Conservation (phyloP, 1,139 yeast genomes). For the Candida sanyaensis region DNA sequence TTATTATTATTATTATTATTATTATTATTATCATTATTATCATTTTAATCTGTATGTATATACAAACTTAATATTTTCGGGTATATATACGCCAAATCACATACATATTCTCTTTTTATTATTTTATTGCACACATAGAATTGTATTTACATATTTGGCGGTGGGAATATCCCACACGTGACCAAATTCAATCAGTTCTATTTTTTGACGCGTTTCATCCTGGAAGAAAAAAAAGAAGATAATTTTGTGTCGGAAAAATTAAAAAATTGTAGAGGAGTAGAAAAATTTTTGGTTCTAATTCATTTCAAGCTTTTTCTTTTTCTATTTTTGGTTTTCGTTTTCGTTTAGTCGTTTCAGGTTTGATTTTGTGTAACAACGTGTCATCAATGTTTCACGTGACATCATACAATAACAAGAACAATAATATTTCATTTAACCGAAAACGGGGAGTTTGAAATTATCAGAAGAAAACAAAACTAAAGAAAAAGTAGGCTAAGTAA, state of each 20-base stretch:
- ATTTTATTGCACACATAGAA: too few species aligned
- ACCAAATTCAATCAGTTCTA: background rate
- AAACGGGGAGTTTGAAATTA: too few species aligned
- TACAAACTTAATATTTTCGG: background rate
- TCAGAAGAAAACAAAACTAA: too few species aligned
- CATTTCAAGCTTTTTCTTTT: background rate
- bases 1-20: background rate
- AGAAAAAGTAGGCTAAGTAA: too few species aligned
- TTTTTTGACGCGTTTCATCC: background rate
- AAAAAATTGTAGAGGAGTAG: too few species aligned
- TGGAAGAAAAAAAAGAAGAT: background rate
- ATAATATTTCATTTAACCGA: too few species aligned
- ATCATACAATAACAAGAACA: too few species aligned
- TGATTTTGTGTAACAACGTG: background rate
- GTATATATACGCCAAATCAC: background rate
- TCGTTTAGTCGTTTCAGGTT: conserved; percentile 1
- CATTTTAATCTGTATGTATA: conserved; percentile 1
- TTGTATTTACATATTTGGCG: too few species aligned
- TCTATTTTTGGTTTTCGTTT: background rate
- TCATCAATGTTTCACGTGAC: background rate
- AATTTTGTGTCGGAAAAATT: background rate
- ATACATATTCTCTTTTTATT: too few species aligned
- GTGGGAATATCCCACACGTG: background rate
- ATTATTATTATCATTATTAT: too few species aligned
- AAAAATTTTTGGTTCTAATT: too few species aligned